Evolutionary conservation across 805 yeast species (phyloP), one percentile per base, ranked within the genome.

Genomic region (Kazachstania psychrophila): DNA sequence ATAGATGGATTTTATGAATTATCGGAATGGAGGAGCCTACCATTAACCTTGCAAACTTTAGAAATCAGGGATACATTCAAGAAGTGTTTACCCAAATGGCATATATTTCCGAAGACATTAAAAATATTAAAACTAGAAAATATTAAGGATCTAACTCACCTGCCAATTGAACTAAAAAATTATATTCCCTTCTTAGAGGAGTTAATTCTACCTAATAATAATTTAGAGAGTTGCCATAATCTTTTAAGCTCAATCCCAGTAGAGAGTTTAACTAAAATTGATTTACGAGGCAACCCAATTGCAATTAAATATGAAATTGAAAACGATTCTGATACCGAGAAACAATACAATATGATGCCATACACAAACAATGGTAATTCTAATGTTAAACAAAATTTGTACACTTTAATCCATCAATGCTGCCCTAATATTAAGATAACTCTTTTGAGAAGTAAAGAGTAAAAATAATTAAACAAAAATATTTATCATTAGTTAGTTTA

Each of bases 141-240:
- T 27, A 42, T 44, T 10, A 37, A 32, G 16, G 51, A 47, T 2
- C 33, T 48, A 6, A 37, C 24, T 9, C 32, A 24, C 9, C 29
- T 45, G 18, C 51, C 49, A 13, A 26, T 28, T n/a, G 30, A 38
- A 19, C 37, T 46, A 7, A 30, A 42, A 1, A 11, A 28, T 22
- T 32, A 37, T 18, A 27, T 49, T 17, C 57, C 56, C 12, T 16
- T 33, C 26, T 25, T 51, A 31, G 46, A 44, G 29, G 46, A 42
- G 32, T 39, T 51, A 34, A 39, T 39, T 26, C 37, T 51, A 17
- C 41, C 50, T 7, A 34, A 42, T 23, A 51, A 51, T 32, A 40
- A 48, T 20, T 34, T 48, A n/a, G 39, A 29, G n/a, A 40, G 42
- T 17, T 40, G 45, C 20, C 42, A 43, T 33, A 39, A 37, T 18